Conservation (phyloP, 768 basidiomycete genomes). For the Lactarius sp. region DNA sequence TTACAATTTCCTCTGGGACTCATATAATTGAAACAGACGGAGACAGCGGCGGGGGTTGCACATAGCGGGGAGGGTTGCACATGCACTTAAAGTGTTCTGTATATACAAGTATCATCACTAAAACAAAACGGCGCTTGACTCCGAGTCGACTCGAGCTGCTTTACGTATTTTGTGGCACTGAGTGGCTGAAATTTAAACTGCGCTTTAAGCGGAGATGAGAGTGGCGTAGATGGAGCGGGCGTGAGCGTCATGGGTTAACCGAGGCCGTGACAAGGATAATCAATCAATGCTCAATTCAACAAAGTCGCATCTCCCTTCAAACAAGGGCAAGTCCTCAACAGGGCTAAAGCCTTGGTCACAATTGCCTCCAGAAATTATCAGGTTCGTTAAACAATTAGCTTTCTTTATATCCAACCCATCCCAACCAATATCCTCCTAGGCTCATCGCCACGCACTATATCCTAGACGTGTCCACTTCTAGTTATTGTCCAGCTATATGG, state of each 20-base stretch:
- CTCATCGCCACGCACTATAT: slow-evolving; percentile 58
- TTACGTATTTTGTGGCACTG: neutral
- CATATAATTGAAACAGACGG: neutral
- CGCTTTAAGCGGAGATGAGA: slow-evolving; percentile 5
- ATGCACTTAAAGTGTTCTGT: neutral
- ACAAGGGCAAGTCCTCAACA: slow-evolving; percentile 51
- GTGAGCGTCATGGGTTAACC: slow-evolving; percentile 19
- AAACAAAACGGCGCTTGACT: no score
- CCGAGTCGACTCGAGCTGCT: no score
- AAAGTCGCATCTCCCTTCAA: slow-evolving; percentile 15
- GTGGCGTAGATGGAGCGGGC: neutral
- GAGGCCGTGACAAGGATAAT: slow-evolving; percentile 30
- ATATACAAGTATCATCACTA: neutral
- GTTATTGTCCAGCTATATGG: slow-evolving; percentile 47
- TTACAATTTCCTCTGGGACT: neutral
- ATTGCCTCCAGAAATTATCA: slow-evolving; percentile 55
- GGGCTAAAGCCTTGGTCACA: slow-evolving; percentile 57
- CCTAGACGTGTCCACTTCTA: slow-evolving; percentile 40
- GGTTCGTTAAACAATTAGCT: slow-evolving; percentile 32
- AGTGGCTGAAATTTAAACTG: slow-evolving; percentile 24
- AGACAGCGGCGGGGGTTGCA: neutral
- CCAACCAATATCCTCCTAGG: slow-evolving; percentile 33
- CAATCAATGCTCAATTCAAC: slow-evolving; percentile 29
- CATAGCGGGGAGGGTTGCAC: neutral
- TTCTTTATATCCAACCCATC: neutral